Base-by-base conservation (phyloP, 441 rosid species). In the Corymbia calophylla region DNA sequence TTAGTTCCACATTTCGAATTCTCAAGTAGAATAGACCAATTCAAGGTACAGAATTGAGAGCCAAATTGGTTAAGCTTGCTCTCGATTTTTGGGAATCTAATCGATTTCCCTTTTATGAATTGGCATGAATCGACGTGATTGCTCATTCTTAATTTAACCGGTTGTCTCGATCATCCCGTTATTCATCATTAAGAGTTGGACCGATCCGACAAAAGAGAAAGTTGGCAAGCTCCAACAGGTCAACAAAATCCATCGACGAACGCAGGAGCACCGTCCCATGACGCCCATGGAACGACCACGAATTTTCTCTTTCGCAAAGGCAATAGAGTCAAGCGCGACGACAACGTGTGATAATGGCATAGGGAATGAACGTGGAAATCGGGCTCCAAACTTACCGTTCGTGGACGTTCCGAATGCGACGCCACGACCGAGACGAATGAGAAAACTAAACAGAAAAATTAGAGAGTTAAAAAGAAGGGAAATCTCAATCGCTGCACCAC, bases 21-120 rank as follows among this genome's bases (percentile, higher is more conserved):
- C 8, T 31, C 23, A 0, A 32, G 2, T 32, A 32, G 10, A 68
- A 58, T 3, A 1, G n/a, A 10, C 3, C 3, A 4, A 5, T 56
- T 56, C 9, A 56, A 1, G 6, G 5, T 56, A 23, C 23, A 7
- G 3, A 10, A 25, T 8, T 29, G 1, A 2, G 3, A 25, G 9
- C 13, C n/a, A 27, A 60, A 27, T 3, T 13, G 5, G 5, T 51
- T 9, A 4, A 51, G 17, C 6, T 1, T 51, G 16, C 2, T 56
- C 6, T 3, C 4, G 53, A 48, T 48, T 48, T 8, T 48, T 48
- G 4, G 21, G 16, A 53, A 17, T 8, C 3, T 16, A 53, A 39
- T 39, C 6, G 44, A 5, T 39, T 6, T 6, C 44, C 44, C 39
- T n/a, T n/a, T 39, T 39, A 39, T 39, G 44, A 39, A 39, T 39